A percentile compares a stretch with the other conserved stretches of the same genome.
These are phyloP conservation scores for Pugionium dolabratum DNA, from an alignment of 345 rosid genomes.

Conservation along the genomic window DNA sequence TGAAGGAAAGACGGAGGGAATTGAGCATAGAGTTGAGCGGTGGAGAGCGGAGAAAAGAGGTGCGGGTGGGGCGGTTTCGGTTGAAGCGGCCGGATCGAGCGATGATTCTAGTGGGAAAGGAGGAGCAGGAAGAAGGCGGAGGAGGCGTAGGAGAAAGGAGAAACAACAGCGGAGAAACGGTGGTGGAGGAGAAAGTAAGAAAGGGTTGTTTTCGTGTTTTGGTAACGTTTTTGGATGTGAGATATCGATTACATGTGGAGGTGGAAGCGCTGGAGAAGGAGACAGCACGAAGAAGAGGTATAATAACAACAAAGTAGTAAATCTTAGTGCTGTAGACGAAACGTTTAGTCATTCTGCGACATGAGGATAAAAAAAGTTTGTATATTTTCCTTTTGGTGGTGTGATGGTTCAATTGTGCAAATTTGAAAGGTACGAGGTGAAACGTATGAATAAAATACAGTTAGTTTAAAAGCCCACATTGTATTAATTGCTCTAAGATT, in stretches of 20 bases:
- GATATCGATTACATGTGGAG: slow-evolving; percentile 85
- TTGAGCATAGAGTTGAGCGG: slow-evolving; percentile 64
- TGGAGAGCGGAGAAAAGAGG: slow-evolving; percentile 60
- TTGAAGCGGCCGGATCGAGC: slow-evolving; percentile 22
- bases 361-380: background rate
- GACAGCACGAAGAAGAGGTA: slow-evolving; percentile 43
- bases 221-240: slow-evolving; percentile 75
- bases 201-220: slow-evolving; percentile 72
- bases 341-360: slow-evolving; percentile 40
- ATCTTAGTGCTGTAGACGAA: slow-evolving; percentile 55
- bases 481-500: too few species aligned
- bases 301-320: slow-evolving; percentile 42
- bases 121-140: slow-evolving; percentile 16
- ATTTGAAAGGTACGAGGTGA: slow-evolving; percentile 19
- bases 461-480: too few species aligned
- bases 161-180: slow-evolving; percentile 27
- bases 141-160: slow-evolving; percentile 35
- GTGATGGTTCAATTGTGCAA: background rate
- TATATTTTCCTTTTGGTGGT: slow-evolving; percentile 5
- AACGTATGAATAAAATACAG: slow-evolving; percentile 11
- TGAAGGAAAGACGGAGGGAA: slow-evolving; percentile 57
- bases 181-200: slow-evolving; percentile 31
- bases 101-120: slow-evolving; percentile 32
- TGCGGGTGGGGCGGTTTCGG: background rate
- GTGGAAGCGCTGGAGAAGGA: slow-evolving; percentile 45